These are phyloP conservation scores for Fusarium humuli DNA, from an alignment of 2,329 filamentous ascomycete genomes.

Conservation along the genomic window DNA sequence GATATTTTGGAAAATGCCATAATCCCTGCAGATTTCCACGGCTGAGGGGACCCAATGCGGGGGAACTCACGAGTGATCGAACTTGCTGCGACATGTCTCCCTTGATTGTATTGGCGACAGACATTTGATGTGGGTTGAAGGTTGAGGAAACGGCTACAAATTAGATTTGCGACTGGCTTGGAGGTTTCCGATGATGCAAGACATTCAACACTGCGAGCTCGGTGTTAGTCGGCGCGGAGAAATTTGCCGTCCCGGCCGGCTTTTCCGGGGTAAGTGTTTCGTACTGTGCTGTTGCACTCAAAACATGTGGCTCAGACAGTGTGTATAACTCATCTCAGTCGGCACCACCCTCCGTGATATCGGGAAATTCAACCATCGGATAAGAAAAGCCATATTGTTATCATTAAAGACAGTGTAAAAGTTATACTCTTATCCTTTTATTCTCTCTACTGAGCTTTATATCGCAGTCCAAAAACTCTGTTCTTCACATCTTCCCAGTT, in stretches of 20 bases:
- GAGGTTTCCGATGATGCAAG: slow-evolving; percentile 47
- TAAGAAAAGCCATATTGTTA: background rate
- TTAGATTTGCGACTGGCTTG: slow-evolving; percentile 40
- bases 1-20: slow-evolving; percentile 5
- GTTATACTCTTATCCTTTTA: rapidly evolving
- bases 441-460: background rate
- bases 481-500: background rate
- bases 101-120: slow-evolving; percentile 55
- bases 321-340: background rate
- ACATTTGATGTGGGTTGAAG: slow-evolving; percentile 53
- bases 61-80: slow-evolving; percentile 64
- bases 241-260: slow-evolving; percentile 48
- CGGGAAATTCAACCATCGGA: slow-evolving; percentile 13
- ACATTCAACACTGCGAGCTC: slow-evolving; percentile 43
- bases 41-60: background rate
- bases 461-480: too few relatives aligned
- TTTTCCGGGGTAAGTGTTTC: background rate
- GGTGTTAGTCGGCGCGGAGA: slow-evolving; percentile 53
- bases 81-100: slow-evolving; percentile 69
- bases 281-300: background rate
- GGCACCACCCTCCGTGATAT: slow-evolving; percentile 11
- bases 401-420: background rate
- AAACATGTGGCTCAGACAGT: background rate
- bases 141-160: slow-evolving; percentile 21
- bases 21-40: slow-evolving; percentile 29